Base-by-base conservation (phyloP, 345 rosid species). In the Gossypium ekmanianum region DNA sequence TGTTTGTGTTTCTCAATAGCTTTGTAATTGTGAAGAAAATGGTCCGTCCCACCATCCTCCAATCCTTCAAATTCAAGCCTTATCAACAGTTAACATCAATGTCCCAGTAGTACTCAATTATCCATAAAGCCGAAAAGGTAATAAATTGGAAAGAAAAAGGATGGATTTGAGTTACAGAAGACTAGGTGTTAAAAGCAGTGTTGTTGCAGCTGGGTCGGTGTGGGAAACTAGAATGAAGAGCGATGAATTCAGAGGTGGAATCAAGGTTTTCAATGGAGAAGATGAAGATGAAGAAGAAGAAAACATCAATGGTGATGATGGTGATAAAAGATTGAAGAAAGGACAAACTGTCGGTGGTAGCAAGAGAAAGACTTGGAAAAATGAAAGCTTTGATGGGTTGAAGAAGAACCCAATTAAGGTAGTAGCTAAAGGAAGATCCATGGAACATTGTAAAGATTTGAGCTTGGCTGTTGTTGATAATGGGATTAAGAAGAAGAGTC, bases 171-270 rank as follows among this genome's bases (percentile, higher is more conserved):
- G 82, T 27, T 65, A 41, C 39, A 61, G 83, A 20, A 74, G 81
- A 68, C 79, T 75, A 75, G 83, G 79, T n/a, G 79, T 43, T 34
- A 81, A 82, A 68, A 76, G 71, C 56, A 80, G 82, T 77, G 88
- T 80, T 69, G 86, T 80, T 68, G 87, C 70, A 43, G 87, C 85
- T 55, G 95, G 91, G 44, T 91, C 97, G 43, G 98, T 90, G 64
- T 88, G 93, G 96, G 97, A 91, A 83, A 87, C 81, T 73, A 88
- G 94, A 79, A 91, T 90, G 97, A 92, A 87, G 83, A 81, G 34
- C 44, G 92, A 87, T 77, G 85, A 77, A 78, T 83, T 84, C 57
- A 87, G 84, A 79, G 88, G 89, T 74, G 92, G 92, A 22, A 77
- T 90, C 20, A 88, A 81, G 61, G 87, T 87, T 67, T 85, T 84